Conservation (phyloP, 768 basidiomycete genomes). For the Kondoa subrosea region DNA sequence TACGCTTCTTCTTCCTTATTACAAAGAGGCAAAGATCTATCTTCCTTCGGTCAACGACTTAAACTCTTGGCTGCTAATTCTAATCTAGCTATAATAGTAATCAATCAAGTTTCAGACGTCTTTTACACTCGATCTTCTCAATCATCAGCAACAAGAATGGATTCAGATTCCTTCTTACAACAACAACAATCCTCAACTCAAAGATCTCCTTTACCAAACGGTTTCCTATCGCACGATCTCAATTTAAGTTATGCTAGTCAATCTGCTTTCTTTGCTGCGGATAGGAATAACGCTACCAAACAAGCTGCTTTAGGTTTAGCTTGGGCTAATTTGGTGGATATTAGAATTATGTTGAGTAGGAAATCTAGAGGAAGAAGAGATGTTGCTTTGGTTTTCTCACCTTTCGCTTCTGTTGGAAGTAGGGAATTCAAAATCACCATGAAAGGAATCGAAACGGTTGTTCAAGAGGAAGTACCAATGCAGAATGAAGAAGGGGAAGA, state of each 20-base stretch:
- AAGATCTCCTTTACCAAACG: too few relatives aligned
- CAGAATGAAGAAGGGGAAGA: background rate
- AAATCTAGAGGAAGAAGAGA: background rate
- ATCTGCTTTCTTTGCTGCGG: background rate
- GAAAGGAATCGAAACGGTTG: background rate
- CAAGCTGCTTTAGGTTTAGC: constrained; percentile 72
- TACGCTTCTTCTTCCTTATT: constrained; percentile 39
- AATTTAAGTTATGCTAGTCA: background rate
- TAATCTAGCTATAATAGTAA: constrained; percentile 55
- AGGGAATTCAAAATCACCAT: background rate
- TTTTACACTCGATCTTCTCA: constrained; percentile 31
- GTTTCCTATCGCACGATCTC: too few relatives aligned
- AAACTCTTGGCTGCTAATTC: constrained; percentile 52
- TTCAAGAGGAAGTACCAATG: background rate
- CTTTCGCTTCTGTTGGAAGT: background rate
- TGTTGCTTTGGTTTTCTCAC: background rate
- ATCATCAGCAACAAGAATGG: background rate
- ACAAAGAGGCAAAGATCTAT: constrained; percentile 55
- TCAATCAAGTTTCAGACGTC: constrained; percentile 81
- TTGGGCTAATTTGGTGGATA: constrained; percentile 87
- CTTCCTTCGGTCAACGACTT: constrained; percentile 49
- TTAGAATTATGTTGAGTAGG: constrained; percentile 33
- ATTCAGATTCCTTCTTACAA: too few relatives aligned
- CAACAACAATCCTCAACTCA: too few relatives aligned
- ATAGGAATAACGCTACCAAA: constrained; percentile 36